Evolutionary conservation across 345 rosid species (phyloP).

Genomic region (Salix viminalis): DNA sequence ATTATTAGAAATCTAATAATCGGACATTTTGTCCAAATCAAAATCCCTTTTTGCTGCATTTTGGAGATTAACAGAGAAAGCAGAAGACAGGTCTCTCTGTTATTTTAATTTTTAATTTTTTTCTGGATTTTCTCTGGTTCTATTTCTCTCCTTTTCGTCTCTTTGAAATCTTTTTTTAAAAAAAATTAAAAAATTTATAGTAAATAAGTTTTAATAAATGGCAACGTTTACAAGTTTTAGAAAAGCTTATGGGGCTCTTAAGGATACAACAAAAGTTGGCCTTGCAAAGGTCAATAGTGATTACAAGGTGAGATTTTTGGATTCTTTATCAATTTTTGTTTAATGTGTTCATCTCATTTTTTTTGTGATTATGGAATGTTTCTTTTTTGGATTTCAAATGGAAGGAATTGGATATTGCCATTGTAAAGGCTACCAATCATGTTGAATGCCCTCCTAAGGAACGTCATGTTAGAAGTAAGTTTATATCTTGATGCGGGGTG

Average conservation of each 20-base stretch:
- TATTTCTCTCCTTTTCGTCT: background rate
- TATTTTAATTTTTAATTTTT: background rate
- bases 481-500: background rate
- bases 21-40: background rate
- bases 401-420: conserved; percentile 86
- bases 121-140: background rate
- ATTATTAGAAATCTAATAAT: background rate
- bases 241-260: conserved; percentile 94
- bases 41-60: background rate
- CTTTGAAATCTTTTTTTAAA: background rate
- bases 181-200: background rate
- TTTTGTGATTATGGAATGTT: background rate
- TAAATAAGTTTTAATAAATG: conserved; percentile 31
- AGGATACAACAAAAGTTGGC: conserved; percentile 94
- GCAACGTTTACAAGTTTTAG: conserved; percentile 77
- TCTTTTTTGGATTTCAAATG: background rate
- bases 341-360: background rate
- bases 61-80: background rate
- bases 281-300: conserved; percentile 98
- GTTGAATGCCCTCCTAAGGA: conserved; percentile 94
- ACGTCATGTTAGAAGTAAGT: conserved; percentile 90
- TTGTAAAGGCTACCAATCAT: conserved; percentile 94
- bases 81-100: background rate
- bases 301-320: conserved; percentile 55
- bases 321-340: background rate